Evolutionary conservation across 2,329 filamentous ascomycete genomes (phyloP), one percentile per base, ranked within the genome.

Genomic region (Cytospora chrysosperma): DNA sequence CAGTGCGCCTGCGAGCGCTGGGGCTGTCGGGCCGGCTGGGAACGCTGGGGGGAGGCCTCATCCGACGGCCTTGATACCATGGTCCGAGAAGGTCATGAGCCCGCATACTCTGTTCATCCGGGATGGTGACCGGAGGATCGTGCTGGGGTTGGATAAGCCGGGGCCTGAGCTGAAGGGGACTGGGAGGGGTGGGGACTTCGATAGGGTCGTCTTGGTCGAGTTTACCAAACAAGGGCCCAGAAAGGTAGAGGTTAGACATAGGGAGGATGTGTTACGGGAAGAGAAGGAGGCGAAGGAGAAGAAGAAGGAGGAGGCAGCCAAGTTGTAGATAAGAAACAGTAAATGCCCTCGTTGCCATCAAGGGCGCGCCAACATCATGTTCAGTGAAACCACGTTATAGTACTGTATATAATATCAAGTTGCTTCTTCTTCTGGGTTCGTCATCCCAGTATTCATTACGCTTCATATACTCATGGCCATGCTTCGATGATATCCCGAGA

Each of bases 71-170:
- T 50, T 63, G 32, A 83, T 85, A n/a, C 72, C 81, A 0, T 88
- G 85, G 85, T 78, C 75, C 0, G 81, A 87, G 6, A 87, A 88
- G 72, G 82, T 83, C n/a, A 88, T 89, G 62, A 82, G 82, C 66
- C 86, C 87, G 4, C 74, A 76, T 3, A 74, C 74, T 15, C 59
- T 86, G 9, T 78, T 82, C 21, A 69, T 82, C 62, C 73, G 79
- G 53, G 74, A 75, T 54, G 70, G 71, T 3, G 82, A 84, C 62
- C 77, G 77, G 13, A 76, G 83, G 58, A 70, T 78, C 13, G 82
- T 88, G 2, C 70, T 89, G 47, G 82, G 76, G 0, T 70, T 90
- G n/a, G 84, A 87, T 59, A 81, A 79, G 68, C 84, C 86, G 0
- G 85, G 85, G 0, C 77, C 75, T 4, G 86, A 88, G 72, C 74